A percentile compares a stretch with the other conserved stretches of the same genome.
phyloP scores from a whole-genome alignment of 768 basidiomycete species.

The Porphyrellus cyaneotinctus region DNA sequence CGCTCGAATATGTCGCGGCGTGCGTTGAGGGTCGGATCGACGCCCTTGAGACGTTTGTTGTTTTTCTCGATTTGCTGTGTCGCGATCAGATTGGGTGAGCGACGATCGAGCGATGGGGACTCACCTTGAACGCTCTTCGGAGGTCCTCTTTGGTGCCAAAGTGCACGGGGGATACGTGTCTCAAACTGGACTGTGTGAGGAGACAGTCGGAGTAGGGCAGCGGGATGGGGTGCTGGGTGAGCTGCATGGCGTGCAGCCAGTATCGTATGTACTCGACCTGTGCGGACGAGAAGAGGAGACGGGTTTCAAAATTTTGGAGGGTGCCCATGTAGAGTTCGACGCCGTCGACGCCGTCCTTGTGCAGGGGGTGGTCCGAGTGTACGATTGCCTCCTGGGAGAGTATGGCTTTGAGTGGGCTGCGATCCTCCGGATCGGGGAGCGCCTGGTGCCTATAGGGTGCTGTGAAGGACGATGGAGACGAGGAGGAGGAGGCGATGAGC shows the following conservation, averaged over 20 bases:
- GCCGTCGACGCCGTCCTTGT: constrained; percentile 58
- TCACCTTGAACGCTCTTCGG: constrained; percentile 57
- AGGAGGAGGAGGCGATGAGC: not conserved
- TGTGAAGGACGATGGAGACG: not conserved
- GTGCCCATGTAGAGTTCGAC: constrained; percentile 75
- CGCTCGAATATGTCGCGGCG: constrained; percentile 67
- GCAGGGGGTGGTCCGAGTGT: constrained; percentile 69
- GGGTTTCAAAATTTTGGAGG: constrained; percentile 64
- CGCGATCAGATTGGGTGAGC: not conserved
- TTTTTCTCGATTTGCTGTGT: constrained; percentile 70
- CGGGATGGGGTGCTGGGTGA: constrained; percentile 62
- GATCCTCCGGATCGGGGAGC: constrained; percentile 56
- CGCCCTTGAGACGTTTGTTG: constrained; percentile 71
- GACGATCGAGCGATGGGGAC: not conserved
- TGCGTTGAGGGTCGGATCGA: constrained; percentile 48
- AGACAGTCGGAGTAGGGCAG: constrained; percentile 79
- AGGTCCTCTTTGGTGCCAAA: constrained; percentile 55
- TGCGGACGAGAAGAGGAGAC: constrained; percentile 77
- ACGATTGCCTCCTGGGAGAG: constrained; percentile 70
- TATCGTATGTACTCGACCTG: constrained; percentile 85
- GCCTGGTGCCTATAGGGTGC: constrained; percentile 45
- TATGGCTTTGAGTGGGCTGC: constrained; percentile 61
- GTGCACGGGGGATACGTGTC: constrained; percentile 52
- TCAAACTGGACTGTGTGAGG: constrained; percentile 54
- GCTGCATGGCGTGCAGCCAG: constrained; percentile 71